Conservation (phyloP, 2,329 filamentous ascomycete species). For the Aspergillus clavatus region DNA sequence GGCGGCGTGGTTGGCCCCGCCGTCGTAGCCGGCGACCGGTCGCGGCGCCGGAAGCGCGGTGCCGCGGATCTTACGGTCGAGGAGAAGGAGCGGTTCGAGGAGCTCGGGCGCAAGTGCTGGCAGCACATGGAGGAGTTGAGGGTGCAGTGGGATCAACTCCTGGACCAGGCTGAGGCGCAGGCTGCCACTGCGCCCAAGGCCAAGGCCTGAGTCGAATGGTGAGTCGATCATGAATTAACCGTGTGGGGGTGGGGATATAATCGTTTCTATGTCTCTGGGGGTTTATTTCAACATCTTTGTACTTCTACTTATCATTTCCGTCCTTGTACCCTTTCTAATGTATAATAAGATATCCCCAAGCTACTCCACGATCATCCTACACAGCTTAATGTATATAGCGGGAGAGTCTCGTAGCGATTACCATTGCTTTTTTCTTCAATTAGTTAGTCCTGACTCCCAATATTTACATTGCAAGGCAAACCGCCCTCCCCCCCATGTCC, state of each 20-base stretch:
- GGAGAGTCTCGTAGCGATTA: too few relatives aligned
- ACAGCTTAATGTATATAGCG: too few relatives aligned
- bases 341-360: background rate
- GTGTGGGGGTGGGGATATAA: too few relatives aligned
- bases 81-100: conserved; percentile 36
- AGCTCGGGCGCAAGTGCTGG: conserved; percentile 39
- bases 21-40: conserved; percentile 47
- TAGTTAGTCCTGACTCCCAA: conserved; percentile 20
- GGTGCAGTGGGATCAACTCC: conserved; percentile 35
- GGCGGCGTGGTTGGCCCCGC: conserved; percentile 52
- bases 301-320: too few relatives aligned
- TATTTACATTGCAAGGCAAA: conserved; percentile 33
- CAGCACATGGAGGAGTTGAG: conserved; percentile 41
- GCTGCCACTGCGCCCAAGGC: too few relatives aligned
- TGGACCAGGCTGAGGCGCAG: conserved; percentile 31
- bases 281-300: too few relatives aligned
- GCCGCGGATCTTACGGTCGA: conserved; percentile 53
- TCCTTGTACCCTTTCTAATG: background rate
- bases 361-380: background rate
- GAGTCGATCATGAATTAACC: too few relatives aligned
- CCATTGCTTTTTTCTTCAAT: conserved; percentile 6
- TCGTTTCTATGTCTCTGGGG: too few relatives aligned
- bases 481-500: conserved; percentile 25
- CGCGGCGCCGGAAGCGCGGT: conserved; percentile 54
- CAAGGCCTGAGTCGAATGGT: background rate